These are phyloP conservation scores for Trichoderma harzianum DNA, from an alignment of 2,329 filamentous ascomycete species.

Conservation along the genomic window DNA sequence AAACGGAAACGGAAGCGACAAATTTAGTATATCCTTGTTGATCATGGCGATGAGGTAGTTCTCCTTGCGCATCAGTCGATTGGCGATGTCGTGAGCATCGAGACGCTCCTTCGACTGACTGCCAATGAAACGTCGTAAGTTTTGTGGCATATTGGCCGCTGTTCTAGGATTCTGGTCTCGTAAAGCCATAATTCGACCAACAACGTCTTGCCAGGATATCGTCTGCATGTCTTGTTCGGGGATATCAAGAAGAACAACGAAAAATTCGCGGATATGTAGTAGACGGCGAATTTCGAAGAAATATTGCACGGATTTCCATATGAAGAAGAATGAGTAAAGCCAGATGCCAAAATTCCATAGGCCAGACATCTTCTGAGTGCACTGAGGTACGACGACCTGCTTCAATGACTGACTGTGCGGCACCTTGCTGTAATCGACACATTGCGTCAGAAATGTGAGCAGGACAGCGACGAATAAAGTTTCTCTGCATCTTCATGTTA, in stretches of 20 bases:
- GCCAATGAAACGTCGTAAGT: constrained; percentile 59
- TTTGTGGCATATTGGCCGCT: constrained; percentile 51
- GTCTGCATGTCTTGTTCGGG: constrained; percentile 85
- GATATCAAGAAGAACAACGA: constrained; percentile 75
- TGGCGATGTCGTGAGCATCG: constrained; percentile 95
- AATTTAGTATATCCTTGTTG: constrained; percentile 91
- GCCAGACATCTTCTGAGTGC: constrained; percentile 71
- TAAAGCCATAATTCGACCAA: constrained; percentile 78
- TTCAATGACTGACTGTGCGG: constrained; percentile 56
- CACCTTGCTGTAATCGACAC: constrained; percentile 77
- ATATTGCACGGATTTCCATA: constrained; percentile 74
- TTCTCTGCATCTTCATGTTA: constrained; percentile 49
- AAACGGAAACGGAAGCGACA: constrained; percentile 83
- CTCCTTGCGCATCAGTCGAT: constrained; percentile 91
- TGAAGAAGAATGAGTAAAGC: constrained; percentile 82
- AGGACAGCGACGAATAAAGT: constrained; percentile 79
- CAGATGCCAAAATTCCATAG: constrained; percentile 76
- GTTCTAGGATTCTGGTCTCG: constrained; percentile 86
- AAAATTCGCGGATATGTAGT: constrained; percentile 79
- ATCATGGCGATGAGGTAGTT: constrained; percentile 97
- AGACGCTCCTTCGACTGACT: constrained; percentile 90
- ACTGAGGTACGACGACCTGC: constrained; percentile 64
- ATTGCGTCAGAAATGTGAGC: constrained; percentile 79
- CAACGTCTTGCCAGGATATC: constrained; percentile 89
- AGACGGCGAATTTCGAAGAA: constrained; percentile 71